Conservation (phyloP, 805 yeast genomes). For the Tetrapisispora phaffii region DNA sequence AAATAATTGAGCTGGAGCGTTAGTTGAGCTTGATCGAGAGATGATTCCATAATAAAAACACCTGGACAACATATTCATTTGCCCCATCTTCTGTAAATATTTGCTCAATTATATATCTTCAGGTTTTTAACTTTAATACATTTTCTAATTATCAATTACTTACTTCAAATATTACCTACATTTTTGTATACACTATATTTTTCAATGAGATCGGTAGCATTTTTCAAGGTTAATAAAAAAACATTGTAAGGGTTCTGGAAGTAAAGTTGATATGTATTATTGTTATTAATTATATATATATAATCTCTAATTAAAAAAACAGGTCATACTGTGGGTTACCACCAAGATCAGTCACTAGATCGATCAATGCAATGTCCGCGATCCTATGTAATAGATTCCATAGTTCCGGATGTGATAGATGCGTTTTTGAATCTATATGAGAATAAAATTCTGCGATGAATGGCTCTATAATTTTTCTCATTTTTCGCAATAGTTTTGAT, state of each 20-base stretch:
- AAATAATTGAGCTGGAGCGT: slow-evolving; percentile 1
- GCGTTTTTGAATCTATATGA: slow-evolving; percentile 3
- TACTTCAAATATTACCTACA: too few species aligned
- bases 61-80: neutral
- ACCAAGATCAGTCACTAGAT: slow-evolving; percentile 14
- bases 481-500: neutral
- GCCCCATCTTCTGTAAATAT: neutral
- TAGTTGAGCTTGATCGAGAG: neutral
- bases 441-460: slow-evolving; percentile 10
- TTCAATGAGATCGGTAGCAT: too few species aligned
- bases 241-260: too few species aligned
- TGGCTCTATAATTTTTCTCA: slow-evolving; percentile 1
- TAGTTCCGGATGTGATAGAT: slow-evolving; percentile 15
- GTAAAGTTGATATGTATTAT: too few species aligned
- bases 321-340: slow-evolving; percentile 20
- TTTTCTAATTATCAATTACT: too few species aligned
- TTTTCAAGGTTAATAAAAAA: too few species aligned
- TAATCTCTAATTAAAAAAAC: slow-evolving; percentile 9
- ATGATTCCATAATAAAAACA: neutral
- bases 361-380: slow-evolving; percentile 14
- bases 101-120: too few species aligned
- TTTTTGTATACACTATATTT: too few species aligned
- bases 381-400: slow-evolving; percentile 15
- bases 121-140: neutral
- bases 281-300: too few species aligned